Percentiles rank a stretch among this genome's conserved stretches.
Evolutionary conservation across 768 basidiomycete species (phyloP).

Genomic region (Russula virescens): DNA sequence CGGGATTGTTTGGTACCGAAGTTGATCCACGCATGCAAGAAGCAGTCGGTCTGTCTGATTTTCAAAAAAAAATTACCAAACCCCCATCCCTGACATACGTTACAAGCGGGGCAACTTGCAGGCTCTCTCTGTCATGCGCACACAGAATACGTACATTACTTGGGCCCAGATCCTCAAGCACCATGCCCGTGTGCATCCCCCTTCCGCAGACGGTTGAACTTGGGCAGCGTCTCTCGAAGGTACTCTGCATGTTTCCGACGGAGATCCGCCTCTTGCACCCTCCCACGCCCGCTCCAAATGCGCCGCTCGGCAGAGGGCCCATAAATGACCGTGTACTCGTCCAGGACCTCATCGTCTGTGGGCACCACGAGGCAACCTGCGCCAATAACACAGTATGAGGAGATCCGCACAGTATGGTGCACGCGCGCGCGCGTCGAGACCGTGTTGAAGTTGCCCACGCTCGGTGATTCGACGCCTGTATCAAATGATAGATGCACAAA

Average conservation of each 20-base stretch:
- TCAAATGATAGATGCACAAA: background rate
- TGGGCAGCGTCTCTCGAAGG: conserved; percentile 84
- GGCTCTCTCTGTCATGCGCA: too few relatives aligned
- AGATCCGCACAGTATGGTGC: conserved; percentile 75
- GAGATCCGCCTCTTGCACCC: conserved; percentile 76
- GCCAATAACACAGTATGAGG: conserved; percentile 78
- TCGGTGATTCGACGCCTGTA: conserved; percentile 79
- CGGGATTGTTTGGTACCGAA: background rate
- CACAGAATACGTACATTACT: too few relatives aligned
- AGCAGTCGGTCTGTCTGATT: background rate
- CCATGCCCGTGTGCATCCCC: conserved; percentile 22
- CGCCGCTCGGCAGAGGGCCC: conserved; percentile 70
- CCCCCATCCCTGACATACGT: too few relatives aligned
- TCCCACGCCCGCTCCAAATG: conserved; percentile 81
- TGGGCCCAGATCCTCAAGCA: background rate
- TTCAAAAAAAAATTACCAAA: background rate
- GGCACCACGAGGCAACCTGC: conserved; percentile 75
- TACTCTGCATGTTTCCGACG: conserved; percentile 88
- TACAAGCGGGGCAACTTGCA: too few relatives aligned
- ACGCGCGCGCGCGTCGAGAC: conserved; percentile 79
- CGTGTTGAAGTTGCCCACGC: conserved; percentile 81
- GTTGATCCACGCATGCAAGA: conserved; percentile 1
- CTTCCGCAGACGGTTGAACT: conserved; percentile 64
- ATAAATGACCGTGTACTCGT: conserved; percentile 80
- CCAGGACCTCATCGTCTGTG: conserved; percentile 69